Evolutionary conservation across 768 basidiomycete genomes (phyloP).

Genomic region (Exsudoporus frostii): DNA sequence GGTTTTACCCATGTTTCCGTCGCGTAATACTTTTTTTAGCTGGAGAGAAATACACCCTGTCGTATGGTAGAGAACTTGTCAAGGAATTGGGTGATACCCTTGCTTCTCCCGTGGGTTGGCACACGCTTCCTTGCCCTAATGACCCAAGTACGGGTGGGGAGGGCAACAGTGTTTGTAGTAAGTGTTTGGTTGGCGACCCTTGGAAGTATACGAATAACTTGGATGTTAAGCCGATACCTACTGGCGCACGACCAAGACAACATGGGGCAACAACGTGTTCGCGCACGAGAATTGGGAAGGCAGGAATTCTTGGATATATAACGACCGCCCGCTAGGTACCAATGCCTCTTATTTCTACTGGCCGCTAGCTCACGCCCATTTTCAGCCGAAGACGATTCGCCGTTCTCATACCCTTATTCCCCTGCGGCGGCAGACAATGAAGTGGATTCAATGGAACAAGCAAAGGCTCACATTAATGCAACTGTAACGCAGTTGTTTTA

Average conservation of each 20-base stretch:
- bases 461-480: slow-evolving; percentile 80
- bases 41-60: slow-evolving; percentile 5
- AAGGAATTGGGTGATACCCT: slow-evolving; percentile 71
- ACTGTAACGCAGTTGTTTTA: slow-evolving; percentile 90
- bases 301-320: slow-evolving; percentile 57
- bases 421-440: slow-evolving; percentile 54
- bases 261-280: slow-evolving; percentile 89
- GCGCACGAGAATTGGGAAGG: slow-evolving; percentile 95
- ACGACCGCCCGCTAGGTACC: slow-evolving; percentile 71
- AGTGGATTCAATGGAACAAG: slow-evolving; percentile 61
- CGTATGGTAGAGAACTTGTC: slow-evolving; percentile 33
- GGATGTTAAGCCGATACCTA: slow-evolving; percentile 29
- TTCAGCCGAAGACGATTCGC: slow-evolving; percentile 4
- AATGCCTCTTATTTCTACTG: neutral
- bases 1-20: neutral
- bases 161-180: slow-evolving; percentile 6
- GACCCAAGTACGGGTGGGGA: slow-evolving; percentile 49
- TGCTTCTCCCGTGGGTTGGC: slow-evolving; percentile 92
- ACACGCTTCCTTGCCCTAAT: slow-evolving; percentile 66
- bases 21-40: neutral
- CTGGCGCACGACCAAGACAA: slow-evolving; percentile 71
- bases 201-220: neutral
- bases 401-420: slow-evolving; percentile 75
- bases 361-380: neutral
- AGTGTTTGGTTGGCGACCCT: neutral